A percentile compares a stretch with the other conserved stretches of the same genome.
These are phyloP conservation scores for Saccharomycopsis phalli DNA, from an alignment of 1,139 yeast genomes.

Conservation along the genomic window DNA sequence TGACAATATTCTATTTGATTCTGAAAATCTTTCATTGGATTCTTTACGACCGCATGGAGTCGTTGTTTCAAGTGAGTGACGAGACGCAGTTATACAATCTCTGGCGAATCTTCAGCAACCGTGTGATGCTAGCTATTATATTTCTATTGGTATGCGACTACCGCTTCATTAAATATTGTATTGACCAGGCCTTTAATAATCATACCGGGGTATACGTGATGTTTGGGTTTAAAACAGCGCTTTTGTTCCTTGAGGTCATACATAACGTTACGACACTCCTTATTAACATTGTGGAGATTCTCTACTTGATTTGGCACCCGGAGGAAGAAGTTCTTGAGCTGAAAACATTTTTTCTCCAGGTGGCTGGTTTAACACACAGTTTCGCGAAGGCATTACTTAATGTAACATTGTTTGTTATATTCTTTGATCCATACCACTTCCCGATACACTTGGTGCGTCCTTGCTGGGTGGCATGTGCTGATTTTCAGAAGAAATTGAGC, in stretches of 20 bases:
- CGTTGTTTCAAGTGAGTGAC: constrained; percentile 32
- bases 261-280: constrained; percentile 40
- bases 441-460: constrained; percentile 67
- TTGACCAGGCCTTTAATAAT: constrained; percentile 42
- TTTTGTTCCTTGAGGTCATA: constrained; percentile 49
- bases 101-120: constrained; percentile 27
- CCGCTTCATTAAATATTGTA: constrained; percentile 44
- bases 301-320: constrained; percentile 36
- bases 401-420: constrained; percentile 41
- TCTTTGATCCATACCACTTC: constrained; percentile 39
- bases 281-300: constrained; percentile 52
- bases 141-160: constrained; percentile 43
- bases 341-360: constrained; percentile 52
- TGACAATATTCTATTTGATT: constrained; percentile 39
- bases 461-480: constrained; percentile 44
- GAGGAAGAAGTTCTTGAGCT: constrained; percentile 67
- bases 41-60: constrained; percentile 53
- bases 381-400: constrained; percentile 39
- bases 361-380: constrained; percentile 45
- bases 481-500: constrained; percentile 40
- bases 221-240: constrained; percentile 71
- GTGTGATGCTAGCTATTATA: constrained; percentile 33
- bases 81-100: constrained; percentile 30
- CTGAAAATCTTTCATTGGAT: constrained; percentile 72
- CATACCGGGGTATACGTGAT: constrained; percentile 44